Conservation (phyloP, 169 alveolate genomes). For the Eimeria praecox region DNA sequence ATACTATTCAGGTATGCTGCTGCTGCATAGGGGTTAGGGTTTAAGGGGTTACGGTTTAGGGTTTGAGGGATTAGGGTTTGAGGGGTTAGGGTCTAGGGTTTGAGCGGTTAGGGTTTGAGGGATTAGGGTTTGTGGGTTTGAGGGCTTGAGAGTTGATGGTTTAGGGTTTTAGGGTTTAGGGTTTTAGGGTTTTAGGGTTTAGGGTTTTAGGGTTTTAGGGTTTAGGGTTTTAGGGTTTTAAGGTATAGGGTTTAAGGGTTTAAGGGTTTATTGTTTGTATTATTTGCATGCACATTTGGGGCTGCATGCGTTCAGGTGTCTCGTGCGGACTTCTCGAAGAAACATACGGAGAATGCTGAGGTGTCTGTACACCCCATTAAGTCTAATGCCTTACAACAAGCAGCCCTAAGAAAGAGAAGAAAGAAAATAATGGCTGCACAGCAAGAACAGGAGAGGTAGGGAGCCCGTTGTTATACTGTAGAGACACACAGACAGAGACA, state of each 20-base stretch:
- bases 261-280: neutral
- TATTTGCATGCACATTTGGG: neutral
- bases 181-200: too few species aligned
- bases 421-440: neutral
- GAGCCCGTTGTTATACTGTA: too few species aligned
- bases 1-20: conserved; percentile 88
- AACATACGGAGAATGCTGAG: neutral
- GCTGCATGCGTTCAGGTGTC: conserved; percentile 3
- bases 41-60: conserved; percentile 9
- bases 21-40: conserved; percentile 84
- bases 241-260: too few species aligned
- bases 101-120: too few species aligned
- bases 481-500: neutral
- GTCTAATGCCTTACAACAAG: neutral
- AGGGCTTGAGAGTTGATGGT: neutral
- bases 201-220: too few species aligned
- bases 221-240: too few species aligned
- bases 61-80: neutral
- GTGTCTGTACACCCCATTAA: neutral
- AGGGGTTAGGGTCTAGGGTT: too few species aligned
- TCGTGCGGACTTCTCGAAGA: neutral
- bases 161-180: too few species aligned
- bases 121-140: too few species aligned
- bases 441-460: neutral
- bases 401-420: neutral